phyloP scores from a whole-genome alignment of 148 eudicot species.

The Beta vulgaris region DNA sequence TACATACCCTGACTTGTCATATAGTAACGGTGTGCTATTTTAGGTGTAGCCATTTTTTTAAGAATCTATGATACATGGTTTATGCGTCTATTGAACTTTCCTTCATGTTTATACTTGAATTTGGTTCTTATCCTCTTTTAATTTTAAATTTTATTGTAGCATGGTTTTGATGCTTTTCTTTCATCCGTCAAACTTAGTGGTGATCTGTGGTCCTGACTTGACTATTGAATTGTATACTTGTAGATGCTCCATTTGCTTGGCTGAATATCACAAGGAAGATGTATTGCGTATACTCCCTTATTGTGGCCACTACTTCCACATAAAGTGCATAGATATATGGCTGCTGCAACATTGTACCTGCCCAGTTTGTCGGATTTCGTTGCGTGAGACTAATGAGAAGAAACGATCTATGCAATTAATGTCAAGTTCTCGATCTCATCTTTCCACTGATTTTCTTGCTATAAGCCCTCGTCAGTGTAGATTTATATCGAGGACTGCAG shows the following conservation, averaged over 20 bases:
- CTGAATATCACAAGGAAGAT: constrained; percentile 72
- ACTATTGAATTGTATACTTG: neutral
- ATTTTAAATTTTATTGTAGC: neutral
- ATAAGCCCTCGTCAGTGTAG: constrained; percentile 37
- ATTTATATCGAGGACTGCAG: constrained; percentile 32
- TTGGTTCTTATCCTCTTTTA: neutral
- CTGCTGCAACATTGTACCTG: constrained; percentile 84
- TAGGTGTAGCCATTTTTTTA: neutral
- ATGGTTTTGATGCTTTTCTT: neutral
- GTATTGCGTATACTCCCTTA: constrained; percentile 66
- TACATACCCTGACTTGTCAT: neutral
- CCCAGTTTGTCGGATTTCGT: constrained; percentile 80
- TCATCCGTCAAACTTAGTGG: neutral
- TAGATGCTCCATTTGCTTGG: constrained; percentile 82
- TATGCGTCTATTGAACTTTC: neutral
- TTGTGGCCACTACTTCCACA: constrained; percentile 81
- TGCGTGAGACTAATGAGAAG: constrained; percentile 63
- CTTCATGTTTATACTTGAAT: neutral
- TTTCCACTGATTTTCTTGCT: constrained; percentile 25
- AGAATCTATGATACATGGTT: neutral
- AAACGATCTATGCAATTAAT: constrained; percentile 69
- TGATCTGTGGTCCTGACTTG: neutral
- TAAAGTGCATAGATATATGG: constrained; percentile 80
- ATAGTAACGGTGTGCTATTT: neutral
- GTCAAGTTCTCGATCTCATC: constrained; percentile 59